Evolutionary conservation across 2,329 filamentous ascomycete species (phyloP).

Genomic region (Chalara sp.): DNA sequence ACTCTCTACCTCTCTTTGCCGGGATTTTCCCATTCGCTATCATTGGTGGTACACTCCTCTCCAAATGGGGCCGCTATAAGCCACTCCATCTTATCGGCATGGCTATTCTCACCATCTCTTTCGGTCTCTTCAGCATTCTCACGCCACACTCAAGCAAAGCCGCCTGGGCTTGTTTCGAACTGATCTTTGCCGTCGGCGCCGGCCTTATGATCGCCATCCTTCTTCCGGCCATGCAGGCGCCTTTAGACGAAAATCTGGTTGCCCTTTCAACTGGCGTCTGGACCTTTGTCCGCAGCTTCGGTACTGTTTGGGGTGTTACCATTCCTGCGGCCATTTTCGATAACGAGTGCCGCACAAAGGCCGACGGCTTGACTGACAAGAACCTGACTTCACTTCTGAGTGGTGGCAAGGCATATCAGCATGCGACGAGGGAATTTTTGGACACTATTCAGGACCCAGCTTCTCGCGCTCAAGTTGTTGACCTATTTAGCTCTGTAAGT

Average conservation of each 20-base stretch:
- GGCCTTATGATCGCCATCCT: slow-evolving; percentile 2
- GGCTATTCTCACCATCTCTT: slow-evolving; percentile 3
- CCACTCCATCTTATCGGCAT: slow-evolving; percentile 5
- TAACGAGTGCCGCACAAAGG: background rate
- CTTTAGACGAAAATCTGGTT: slow-evolving; percentile 2
- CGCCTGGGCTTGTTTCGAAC: slow-evolving; percentile 36
- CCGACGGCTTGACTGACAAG: background rate
- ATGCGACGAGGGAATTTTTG: slow-evolving; percentile 1
- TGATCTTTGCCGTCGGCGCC: slow-evolving; percentile 27
- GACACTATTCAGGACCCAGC: background rate
- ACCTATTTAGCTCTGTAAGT: too few species aligned
- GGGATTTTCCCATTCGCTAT: slow-evolving; percentile 16
- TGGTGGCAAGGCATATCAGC: slow-evolving; percentile 3
- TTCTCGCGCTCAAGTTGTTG: too few species aligned
- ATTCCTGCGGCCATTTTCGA: slow-evolving; percentile 20
- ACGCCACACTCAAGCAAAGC: slow-evolving; percentile 27
- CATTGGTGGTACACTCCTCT: slow-evolving; percentile 18
- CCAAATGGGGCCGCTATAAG: slow-evolving; percentile 18
- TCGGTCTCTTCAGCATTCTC: slow-evolving; percentile 8
- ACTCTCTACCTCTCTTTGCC: background rate
- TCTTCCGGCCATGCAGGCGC: slow-evolving; percentile 7
- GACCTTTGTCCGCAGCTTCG: slow-evolving; percentile 39
- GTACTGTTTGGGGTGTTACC: slow-evolving; percentile 37
- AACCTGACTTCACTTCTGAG: background rate
- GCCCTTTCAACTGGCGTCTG: slow-evolving; percentile 3